These are phyloP conservation scores for Asterella californica DNA, from an alignment of 225 moss, liverwort and hornwort genomes.

Conservation along the genomic window DNA sequence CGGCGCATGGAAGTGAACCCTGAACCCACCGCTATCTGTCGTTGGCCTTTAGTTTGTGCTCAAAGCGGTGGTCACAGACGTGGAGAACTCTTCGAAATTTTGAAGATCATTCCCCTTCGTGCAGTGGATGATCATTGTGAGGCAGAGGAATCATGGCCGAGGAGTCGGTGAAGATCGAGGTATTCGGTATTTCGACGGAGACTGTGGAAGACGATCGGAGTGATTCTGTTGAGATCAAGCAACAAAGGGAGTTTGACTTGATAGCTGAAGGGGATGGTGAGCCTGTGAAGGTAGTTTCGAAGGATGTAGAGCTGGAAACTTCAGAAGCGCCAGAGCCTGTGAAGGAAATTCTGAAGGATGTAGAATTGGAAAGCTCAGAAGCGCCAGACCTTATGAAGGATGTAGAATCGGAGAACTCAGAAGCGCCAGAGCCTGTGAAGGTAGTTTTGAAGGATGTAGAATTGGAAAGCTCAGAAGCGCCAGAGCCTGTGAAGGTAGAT, in stretches of 20 bases:
- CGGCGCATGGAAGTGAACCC: no score
- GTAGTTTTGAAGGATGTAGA: neutral
- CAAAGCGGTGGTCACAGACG: no score
- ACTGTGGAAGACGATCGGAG: neutral
- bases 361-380: no score
- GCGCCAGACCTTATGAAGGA: neutral
- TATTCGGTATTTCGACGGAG: slow-evolving; percentile 4
- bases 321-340: no score
- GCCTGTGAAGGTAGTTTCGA: slow-evolving; percentile 1
- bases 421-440: neutral
- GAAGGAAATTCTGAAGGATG: no score
- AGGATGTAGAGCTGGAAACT: neutral
- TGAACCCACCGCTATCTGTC: no score
- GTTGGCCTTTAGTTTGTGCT: no score
- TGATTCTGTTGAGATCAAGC: neutral
- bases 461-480: neutral
- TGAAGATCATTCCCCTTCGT: neutral
- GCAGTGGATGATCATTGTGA: slow-evolving; percentile 5
- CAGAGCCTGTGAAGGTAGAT: neutral
- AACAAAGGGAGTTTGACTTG: neutral
- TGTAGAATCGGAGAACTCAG: no score
- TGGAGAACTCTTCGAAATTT: neutral
- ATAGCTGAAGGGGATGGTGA: neutral
- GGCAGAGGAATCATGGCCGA: slow-evolving; percentile 15
- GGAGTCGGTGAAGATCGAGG: slow-evolving; percentile 20